phyloP scores from a whole-genome alignment of 208 protist species.

The Wallacemonas collosoma region DNA sequence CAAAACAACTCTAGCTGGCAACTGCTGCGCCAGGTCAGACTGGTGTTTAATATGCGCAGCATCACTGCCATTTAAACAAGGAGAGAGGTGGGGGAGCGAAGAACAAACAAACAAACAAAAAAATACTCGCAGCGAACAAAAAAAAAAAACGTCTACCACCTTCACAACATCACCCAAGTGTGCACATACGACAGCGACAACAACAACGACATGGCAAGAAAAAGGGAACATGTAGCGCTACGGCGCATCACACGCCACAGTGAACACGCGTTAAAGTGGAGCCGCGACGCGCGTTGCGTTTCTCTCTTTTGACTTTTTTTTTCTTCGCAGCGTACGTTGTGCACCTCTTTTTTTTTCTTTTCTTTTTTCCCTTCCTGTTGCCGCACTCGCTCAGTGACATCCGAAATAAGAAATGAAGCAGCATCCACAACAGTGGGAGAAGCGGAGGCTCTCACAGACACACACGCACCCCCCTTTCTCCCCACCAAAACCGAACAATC shows the following conservation, averaged over 20 bases:
- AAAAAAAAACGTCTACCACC: not conserved
- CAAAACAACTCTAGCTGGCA: constrained; percentile 24
- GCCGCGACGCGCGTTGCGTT: too few relatives aligned
- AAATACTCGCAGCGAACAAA: not conserved
- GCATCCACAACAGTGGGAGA: not conserved
- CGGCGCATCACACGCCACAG: too few relatives aligned
- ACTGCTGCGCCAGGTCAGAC: constrained; percentile 34
- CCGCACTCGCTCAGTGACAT: not conserved
- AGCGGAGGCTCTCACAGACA: too few relatives aligned
- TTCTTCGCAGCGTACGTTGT: not conserved
- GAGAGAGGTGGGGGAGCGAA: not conserved
- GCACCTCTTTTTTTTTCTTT: constrained; percentile 10
- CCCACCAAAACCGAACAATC: too few relatives aligned
- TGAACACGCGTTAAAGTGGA: too few relatives aligned
- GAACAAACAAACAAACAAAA: not conserved
- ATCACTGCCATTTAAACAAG: constrained; percentile 21
- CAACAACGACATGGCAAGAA: too few relatives aligned
- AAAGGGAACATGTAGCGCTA: too few relatives aligned
- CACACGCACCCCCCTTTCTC: too few relatives aligned
- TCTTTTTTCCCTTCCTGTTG: not conserved
- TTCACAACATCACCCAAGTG: too few relatives aligned
- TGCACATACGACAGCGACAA: too few relatives aligned
- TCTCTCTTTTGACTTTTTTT: too few relatives aligned
- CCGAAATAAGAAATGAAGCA: too few relatives aligned
- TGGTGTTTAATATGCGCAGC: constrained; percentile 38